Percentiles rank a stretch among this genome's conserved stretches.
Evolutionary conservation across 1,284 basidiomycete genomes (phyloP).

Genomic region (Cutaneotrichosporon sp.): DNA sequence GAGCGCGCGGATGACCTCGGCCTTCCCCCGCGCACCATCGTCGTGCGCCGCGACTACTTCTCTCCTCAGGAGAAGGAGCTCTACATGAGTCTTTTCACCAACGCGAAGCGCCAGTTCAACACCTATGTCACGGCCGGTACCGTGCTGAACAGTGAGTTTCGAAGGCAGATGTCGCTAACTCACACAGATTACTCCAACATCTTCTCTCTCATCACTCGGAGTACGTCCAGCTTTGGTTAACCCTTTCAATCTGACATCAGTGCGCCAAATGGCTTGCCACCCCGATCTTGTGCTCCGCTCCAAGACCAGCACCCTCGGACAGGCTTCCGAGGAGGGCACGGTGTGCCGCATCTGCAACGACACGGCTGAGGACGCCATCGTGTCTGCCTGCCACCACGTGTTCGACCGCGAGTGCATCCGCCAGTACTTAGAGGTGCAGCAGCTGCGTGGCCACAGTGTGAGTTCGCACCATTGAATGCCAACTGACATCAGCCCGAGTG

Average conservation of each 20-base stretch:
- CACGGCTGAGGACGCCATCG: slow-evolving; percentile 94
- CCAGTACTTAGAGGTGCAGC: slow-evolving; percentile 74
- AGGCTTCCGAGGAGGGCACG: slow-evolving; percentile 64
- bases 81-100: slow-evolving; percentile 87
- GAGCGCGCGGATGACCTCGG: slow-evolving; percentile 97
- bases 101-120: slow-evolving; percentile 86
- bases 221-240: slow-evolving; percentile 21
- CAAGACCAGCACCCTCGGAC: slow-evolving; percentile 75
- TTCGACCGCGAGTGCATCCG: slow-evolving; percentile 90
- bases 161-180: too few species aligned
- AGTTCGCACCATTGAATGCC: slow-evolving; percentile 27
- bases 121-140: slow-evolving; percentile 92
- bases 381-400: slow-evolving; percentile 71
- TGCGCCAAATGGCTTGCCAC: slow-evolving; percentile 96
- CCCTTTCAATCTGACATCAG: slow-evolving; percentile 28
- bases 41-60: slow-evolving; percentile 89
- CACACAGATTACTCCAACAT: slow-evolving; percentile 87
- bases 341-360: slow-evolving; percentile 96
- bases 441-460: slow-evolving; percentile 68
- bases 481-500: slow-evolving; percentile 70
- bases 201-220: slow-evolving; percentile 62
- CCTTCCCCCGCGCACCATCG: slow-evolving; percentile 89
- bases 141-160: slow-evolving; percentile 84
- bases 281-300: slow-evolving; percentile 76
- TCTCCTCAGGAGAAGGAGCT: slow-evolving; percentile 96